Percentiles rank a stretch among this genome's conserved stretches.
Evolutionary conservation across 208 protist species (phyloP).

Genomic region (Leptomonas pyrrhocoris): DNA sequence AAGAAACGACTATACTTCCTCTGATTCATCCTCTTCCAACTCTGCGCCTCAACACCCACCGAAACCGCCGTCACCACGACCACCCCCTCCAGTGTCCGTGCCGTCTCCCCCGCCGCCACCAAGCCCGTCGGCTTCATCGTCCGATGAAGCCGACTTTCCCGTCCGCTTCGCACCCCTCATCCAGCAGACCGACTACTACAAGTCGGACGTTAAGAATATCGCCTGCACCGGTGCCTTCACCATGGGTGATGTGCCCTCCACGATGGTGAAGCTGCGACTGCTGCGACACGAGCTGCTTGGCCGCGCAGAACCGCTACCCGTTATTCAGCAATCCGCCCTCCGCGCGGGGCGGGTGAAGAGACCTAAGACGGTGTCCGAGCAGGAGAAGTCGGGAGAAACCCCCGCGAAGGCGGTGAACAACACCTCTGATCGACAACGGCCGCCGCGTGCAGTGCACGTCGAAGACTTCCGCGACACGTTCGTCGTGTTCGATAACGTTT

Average conservation of each 20-base stretch:
- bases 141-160: neutral
- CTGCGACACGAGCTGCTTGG: slow-evolving; percentile 33
- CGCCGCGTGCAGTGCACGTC: slow-evolving; percentile 16
- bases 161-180: slow-evolving; percentile 48
- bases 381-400: neutral
- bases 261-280: slow-evolving; percentile 33
- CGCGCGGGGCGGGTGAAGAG: slow-evolving; percentile 14
- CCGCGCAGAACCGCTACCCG: slow-evolving; percentile 24
- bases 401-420: too few relatives aligned
- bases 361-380: neutral
- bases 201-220: slow-evolving; percentile 57
- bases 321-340: slow-evolving; percentile 21
- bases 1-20: neutral
- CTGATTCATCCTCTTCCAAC: neutral
- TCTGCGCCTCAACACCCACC: too few relatives aligned
- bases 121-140: neutral
- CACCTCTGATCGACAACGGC: neutral
- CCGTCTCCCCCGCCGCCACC: neutral
- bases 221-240: slow-evolving; percentile 36
- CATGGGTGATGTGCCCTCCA: slow-evolving; percentile 25
- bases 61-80: neutral
- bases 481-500: slow-evolving; percentile 53
- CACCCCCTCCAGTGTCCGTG: neutral
- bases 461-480: slow-evolving; percentile 45
- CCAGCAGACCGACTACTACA: slow-evolving; percentile 48